Evolutionary conservation across 305 asterid genomes (phyloP).

Genomic region (Rubia peregrina): DNA sequence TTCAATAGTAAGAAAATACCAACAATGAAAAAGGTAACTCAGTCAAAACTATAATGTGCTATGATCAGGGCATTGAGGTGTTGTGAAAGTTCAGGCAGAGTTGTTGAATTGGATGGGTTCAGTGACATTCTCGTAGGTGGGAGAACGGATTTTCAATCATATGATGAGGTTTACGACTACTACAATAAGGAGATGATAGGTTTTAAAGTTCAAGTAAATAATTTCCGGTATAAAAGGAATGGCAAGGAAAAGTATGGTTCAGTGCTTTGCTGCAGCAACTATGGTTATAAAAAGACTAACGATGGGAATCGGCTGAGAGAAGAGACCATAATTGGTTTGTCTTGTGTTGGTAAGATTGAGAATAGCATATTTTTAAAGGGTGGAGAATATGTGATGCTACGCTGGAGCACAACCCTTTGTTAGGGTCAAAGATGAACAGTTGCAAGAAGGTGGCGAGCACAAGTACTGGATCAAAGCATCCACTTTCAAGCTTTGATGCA

Average conservation of each 20-base stretch:
- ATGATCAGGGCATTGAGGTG: too few relatives aligned
- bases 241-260: constrained; percentile 87
- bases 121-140: constrained; percentile 29
- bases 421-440: constrained; percentile 58
- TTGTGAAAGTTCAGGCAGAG: too few relatives aligned
- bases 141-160: constrained; percentile 77
- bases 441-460: constrained; percentile 56
- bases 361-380: constrained; percentile 46
- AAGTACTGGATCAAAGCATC: constrained; percentile 51
- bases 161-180: constrained; percentile 80
- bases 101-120: constrained; percentile 21
- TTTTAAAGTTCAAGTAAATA: constrained; percentile 65
- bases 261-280: constrained; percentile 75
- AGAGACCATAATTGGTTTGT: constrained; percentile 81
- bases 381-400: constrained; percentile 77
- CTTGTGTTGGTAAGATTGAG: constrained; percentile 74
- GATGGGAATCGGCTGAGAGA: constrained; percentile 59
- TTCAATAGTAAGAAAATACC: too few relatives aligned
- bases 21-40: too few relatives aligned
- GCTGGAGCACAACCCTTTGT: constrained; percentile 65
- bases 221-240: constrained; percentile 77
- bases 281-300: constrained; percentile 73
- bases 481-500: constrained; percentile 37
- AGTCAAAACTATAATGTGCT: too few relatives aligned
- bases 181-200: constrained; percentile 58